Base-by-base conservation (phyloP, 139 green algal genomes). In the Haematococcus lacustris region DNA sequence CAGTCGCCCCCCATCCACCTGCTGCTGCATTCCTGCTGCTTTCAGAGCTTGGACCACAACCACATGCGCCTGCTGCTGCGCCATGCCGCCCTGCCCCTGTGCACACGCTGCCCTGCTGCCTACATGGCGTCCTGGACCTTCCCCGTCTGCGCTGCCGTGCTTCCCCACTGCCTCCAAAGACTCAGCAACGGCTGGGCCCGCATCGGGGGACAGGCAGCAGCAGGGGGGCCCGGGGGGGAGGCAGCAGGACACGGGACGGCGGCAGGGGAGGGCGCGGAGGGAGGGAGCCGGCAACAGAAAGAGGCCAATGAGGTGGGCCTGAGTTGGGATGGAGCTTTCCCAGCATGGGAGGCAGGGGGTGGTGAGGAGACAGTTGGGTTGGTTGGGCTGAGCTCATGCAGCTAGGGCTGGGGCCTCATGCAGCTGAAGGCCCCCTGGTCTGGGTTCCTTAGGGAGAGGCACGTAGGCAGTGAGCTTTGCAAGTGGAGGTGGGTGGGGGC, bases 41-140 rank as follows among this genome's bases (percentile, higher is more conserved):
- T 86, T 41, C 74, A 83, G 7, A 33, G 25, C 28, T 75, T 92
- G 68, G 74, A 88, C 57, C 66, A 80, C 43, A 80, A 76, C 53
- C 83, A 92, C 66, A 35, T 89, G 53, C 76, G 82, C 47, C 76
- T 94, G 38, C 74, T 93, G 38, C 35, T 90, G 26, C 80, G 90
- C 3, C 88, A 94, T 69, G 76, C 90, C 6, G 33, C 88, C 1
- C 78, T 78, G 2, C 79, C 85, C 13, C 80, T 88, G 51, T 57
- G 85, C 26, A 67, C 74, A 35, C 66, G 68, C 71, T 88, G 83
- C 68, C 82, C 87, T 1, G 37, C 67, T 0, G 35, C 51, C 73
- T 65, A 77, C 65, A 59, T 5, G 65, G 43, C 65, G 38, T 1
- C 39, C 41, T 88, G 83, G 83, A 47, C 85, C 50, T 51, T 88